phyloP scores from a whole-genome alignment of 331 rosid species.

The Ulmus americana region DNA sequence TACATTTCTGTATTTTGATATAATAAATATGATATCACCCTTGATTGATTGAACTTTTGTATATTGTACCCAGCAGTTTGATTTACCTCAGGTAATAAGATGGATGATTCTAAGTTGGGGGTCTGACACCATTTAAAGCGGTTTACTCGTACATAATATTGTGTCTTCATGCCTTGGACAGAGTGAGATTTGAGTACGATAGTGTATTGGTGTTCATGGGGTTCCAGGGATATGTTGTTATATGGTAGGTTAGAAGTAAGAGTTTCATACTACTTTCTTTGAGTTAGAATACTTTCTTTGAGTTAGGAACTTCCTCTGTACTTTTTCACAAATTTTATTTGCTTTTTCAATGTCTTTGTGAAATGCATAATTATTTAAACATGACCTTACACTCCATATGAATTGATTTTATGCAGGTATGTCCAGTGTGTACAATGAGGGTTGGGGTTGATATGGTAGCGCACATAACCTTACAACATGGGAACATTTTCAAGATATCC shows the following conservation, averaged over 20 bases:
- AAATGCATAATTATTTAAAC: not conserved
- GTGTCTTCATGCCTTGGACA: not conserved
- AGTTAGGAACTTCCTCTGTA: not conserved
- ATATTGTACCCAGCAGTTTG: not conserved
- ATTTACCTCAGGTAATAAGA: not conserved
- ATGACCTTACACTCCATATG: conserved; percentile 9
- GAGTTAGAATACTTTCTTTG: not conserved
- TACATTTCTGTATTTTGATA: not conserved
- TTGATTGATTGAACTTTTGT: not conserved
- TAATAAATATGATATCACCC: not conserved
- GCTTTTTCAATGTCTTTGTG: not conserved
- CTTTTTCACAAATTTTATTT: not conserved
- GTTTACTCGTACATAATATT: not conserved
- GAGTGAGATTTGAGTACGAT: not conserved
- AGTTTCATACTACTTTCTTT: not conserved
- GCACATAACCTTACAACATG: conserved; percentile 89
- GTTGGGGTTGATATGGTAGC: conserved; percentile 98
- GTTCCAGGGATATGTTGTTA: not conserved
- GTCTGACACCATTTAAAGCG: not conserved
- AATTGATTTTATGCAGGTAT: conserved; percentile 52
- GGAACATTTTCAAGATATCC: conserved; percentile 97
- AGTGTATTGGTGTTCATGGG: not conserved
- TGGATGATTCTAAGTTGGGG: not conserved
- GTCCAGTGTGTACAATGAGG: conserved; percentile 88
- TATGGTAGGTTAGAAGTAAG: not conserved